phyloP scores from a whole-genome alignment of 805 yeast species.

The Saturnispora dispora region DNA sequence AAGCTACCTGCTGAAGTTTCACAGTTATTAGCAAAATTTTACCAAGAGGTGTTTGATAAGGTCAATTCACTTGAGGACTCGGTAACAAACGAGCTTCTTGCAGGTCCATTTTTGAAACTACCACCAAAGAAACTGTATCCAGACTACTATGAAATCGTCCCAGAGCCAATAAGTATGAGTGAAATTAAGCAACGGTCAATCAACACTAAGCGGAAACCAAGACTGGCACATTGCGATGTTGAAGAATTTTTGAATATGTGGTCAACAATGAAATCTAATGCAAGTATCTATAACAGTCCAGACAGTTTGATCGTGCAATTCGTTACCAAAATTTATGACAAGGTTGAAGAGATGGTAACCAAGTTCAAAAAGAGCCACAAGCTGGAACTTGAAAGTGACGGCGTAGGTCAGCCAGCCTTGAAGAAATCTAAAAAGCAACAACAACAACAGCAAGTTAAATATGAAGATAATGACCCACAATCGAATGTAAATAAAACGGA shows the following conservation, averaged over 20 bases:
- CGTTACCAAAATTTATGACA: constrained; percentile 27
- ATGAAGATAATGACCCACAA: neutral
- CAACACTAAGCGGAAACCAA: constrained; percentile 34
- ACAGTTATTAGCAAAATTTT: constrained; percentile 8
- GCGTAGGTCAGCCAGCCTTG: neutral
- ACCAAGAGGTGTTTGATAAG: constrained; percentile 6
- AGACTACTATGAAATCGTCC: constrained; percentile 64
- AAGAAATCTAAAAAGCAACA: neutral
- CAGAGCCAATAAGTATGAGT: constrained; percentile 53
- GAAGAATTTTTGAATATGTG: constrained; percentile 35
- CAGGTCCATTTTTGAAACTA: constrained; percentile 48
- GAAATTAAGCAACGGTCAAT: constrained; percentile 41
- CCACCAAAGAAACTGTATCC: constrained; percentile 65
- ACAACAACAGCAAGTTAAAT: neutral
- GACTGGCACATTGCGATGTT: constrained; percentile 16
- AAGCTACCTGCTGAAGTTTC: neutral
- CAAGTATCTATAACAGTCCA: constrained; percentile 59
- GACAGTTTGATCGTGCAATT: constrained; percentile 58
- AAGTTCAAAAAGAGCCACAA: neutral
- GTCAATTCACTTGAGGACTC: constrained; percentile 13
- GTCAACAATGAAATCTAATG: constrained; percentile 43
- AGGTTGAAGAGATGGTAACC: neutral
- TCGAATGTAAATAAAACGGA: neutral
- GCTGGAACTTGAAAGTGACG: neutral
- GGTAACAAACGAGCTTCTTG: constrained; percentile 22